A percentile compares a stretch with the other conserved stretches of the same genome.
phyloP scores from a whole-genome alignment of 345 rosid genomes.

The Pugionium cornutum region DNA sequence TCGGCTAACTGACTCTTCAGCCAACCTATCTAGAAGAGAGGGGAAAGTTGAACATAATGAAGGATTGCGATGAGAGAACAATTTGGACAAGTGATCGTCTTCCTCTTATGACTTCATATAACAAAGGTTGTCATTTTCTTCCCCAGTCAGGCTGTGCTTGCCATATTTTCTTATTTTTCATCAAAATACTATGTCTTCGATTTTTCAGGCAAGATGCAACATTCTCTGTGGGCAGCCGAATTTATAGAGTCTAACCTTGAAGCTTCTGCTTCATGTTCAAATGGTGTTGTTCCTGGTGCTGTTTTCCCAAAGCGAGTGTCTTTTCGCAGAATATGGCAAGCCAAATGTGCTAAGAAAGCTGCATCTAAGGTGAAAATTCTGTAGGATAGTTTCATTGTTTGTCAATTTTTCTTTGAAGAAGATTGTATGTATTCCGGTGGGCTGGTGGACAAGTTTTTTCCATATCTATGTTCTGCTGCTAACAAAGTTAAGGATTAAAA shows the following conservation, averaged over 20 bases:
- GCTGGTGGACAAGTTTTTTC: constrained; percentile 29
- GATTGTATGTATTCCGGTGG: constrained; percentile 22
- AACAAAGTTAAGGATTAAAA: constrained; percentile 11
- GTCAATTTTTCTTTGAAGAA: constrained; percentile 27
- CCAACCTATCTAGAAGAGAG: constrained; percentile 76
- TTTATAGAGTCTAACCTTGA: constrained; percentile 56
- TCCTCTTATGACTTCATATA: constrained; percentile 85
- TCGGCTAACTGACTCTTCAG: constrained; percentile 47
- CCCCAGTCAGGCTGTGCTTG: constrained; percentile 18
- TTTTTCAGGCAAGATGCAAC: constrained; percentile 86
- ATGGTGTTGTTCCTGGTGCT: constrained; percentile 50
- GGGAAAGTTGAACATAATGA: constrained; percentile 76
- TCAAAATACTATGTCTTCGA: constrained; percentile 25
- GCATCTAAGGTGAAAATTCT: constrained; percentile 68
- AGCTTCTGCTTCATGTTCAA: constrained; percentile 45
- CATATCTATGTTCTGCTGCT: constrained; percentile 10
- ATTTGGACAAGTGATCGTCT: constrained; percentile 86
- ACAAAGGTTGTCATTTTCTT: constrained; percentile 58
- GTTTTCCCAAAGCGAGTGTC: constrained; percentile 59
- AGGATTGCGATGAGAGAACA: constrained; percentile 83
- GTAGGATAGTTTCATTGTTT: constrained; percentile 28
- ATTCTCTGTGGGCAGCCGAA: constrained; percentile 90
- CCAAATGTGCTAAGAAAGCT: constrained; percentile 79
- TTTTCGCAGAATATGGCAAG: constrained; percentile 93
- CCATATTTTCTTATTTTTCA: constrained; percentile 6